A percentile compares a stretch with the other conserved stretches of the same genome.
Conservation (phyloP, 495 filamentous ascomycete genomes). For the Hypomontagnella submonticulosa region DNA sequence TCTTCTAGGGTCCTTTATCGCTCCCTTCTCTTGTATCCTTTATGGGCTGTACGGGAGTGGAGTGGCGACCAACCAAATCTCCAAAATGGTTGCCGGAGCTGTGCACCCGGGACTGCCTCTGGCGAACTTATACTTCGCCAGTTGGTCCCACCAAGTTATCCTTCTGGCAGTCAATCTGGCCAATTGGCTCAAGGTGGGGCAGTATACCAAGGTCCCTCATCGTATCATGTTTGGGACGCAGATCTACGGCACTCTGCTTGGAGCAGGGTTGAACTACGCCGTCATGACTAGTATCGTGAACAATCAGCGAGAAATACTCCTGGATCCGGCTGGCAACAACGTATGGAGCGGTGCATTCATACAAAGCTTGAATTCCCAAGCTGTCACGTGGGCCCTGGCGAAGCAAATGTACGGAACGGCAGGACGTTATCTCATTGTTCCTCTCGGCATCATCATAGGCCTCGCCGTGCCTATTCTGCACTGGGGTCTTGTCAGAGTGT, state of each 20-base stretch:
- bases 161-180: slow-evolving; percentile 50
- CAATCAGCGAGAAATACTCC: slow-evolving; percentile 46
- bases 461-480: slow-evolving; percentile 53
- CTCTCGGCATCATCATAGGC: slow-evolving; percentile 60
- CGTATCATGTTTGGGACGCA: slow-evolving; percentile 54
- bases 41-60: slow-evolving; percentile 37
- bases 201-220: slow-evolving; percentile 60
- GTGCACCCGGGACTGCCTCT: slow-evolving; percentile 49
- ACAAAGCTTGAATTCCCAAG: slow-evolving; percentile 55
- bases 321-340: slow-evolving; percentile 50
- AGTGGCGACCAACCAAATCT: slow-evolving; percentile 49
- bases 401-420: slow-evolving; percentile 52
- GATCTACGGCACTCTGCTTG: slow-evolving; percentile 55
- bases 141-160: slow-evolving; percentile 45
- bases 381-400: slow-evolving; percentile 56
- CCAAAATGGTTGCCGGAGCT: slow-evolving; percentile 51
- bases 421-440: slow-evolving; percentile 55
- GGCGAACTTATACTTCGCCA: slow-evolving; percentile 55
- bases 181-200: slow-evolving; percentile 52
- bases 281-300: slow-evolving; percentile 55
- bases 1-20: slow-evolving; percentile 44
- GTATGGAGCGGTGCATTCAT: slow-evolving; percentile 50
- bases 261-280: slow-evolving; percentile 56
- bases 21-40: slow-evolving; percentile 46
- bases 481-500: slow-evolving; percentile 54